A percentile compares a stretch with the other conserved stretches of the same genome.
Evolutionary conservation across 1,139 yeast species (phyloP).

Genomic region (Blastobotrys capitulatus): DNA sequence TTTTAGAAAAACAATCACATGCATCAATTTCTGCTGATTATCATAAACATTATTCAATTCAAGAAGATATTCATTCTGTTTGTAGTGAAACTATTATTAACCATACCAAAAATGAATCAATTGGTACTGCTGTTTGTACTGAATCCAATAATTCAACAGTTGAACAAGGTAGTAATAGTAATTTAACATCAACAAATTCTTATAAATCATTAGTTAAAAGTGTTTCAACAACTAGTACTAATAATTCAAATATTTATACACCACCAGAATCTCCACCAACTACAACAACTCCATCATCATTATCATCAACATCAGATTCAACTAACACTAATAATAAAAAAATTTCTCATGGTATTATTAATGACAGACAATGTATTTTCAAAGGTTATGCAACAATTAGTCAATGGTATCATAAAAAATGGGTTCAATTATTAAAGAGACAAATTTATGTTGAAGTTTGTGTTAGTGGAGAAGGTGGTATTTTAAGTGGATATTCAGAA

Average conservation of each 20-base stretch:
- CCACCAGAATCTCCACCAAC: conserved; percentile 6
- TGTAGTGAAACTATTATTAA: neutral
- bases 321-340: neutral
- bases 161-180: conserved; percentile 6
- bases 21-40: conserved; percentile 1
- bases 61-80: neutral
- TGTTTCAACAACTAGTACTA: neutral
- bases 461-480: conserved; percentile 23
- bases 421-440: conserved; percentile 18
- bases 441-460: conserved; percentile 19
- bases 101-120: neutral
- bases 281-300: neutral
- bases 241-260: neutral
- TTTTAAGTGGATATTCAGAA: conserved; percentile 13
- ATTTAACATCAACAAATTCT: conserved; percentile 3
- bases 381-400: conserved; percentile 19
- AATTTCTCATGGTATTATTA: neutral
- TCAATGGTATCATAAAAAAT: conserved; percentile 20
- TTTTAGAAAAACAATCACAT: conserved; percentile 2
- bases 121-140: conserved; percentile 16
- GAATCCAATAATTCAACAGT: conserved; percentile 19
- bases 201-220: conserved; percentile 6
- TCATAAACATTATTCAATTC: neutral
- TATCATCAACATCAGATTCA: neutral
- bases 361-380: conserved; percentile 13